These are phyloP conservation scores for Pichia deserticola DNA, from an alignment of 805 yeast species.

Conservation along the genomic window DNA sequence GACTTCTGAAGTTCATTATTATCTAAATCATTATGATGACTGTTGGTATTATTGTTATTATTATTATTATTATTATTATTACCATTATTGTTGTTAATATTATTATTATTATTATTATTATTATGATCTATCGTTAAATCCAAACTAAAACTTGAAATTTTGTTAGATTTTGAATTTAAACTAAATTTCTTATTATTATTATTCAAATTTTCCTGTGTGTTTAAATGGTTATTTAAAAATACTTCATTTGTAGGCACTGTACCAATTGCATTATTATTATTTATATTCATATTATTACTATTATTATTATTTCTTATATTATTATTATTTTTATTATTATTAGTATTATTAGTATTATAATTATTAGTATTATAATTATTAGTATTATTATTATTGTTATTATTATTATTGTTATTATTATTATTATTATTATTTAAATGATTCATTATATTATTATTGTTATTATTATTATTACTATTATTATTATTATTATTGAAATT, in stretches of 20 bases:
- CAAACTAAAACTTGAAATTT: constrained; percentile 8
- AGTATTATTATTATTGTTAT: constrained; percentile 22
- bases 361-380: constrained; percentile 23
- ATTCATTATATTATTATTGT: constrained; percentile 24
- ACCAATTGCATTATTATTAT: constrained; percentile 47
- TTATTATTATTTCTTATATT: constrained; percentile 18
- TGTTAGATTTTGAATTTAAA: constrained; percentile 5
- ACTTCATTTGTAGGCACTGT: constrained; percentile 93
- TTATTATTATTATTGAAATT: neutral
- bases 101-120: too few species aligned
- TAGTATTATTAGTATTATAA: neutral
- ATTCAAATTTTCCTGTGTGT: constrained; percentile 5
- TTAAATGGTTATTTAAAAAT: constrained; percentile 40
- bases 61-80: constrained; percentile 5
- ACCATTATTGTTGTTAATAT: constrained; percentile 8
- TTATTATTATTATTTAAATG: too few species aligned
- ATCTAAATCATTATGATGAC: neutral
- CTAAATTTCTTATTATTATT: constrained; percentile 7
- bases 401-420: neutral
- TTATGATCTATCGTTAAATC: constrained; percentile 5
- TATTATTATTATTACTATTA: constrained; percentile 32
- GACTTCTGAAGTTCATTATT: constrained; percentile 9
- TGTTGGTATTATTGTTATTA: too few species aligned
- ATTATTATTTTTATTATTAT: neutral
- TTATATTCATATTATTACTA: constrained; percentile 36